These are phyloP conservation scores for Orbilia brochopaga DNA, from an alignment of 2,329 filamentous ascomycete genomes.

Conservation along the genomic window DNA sequence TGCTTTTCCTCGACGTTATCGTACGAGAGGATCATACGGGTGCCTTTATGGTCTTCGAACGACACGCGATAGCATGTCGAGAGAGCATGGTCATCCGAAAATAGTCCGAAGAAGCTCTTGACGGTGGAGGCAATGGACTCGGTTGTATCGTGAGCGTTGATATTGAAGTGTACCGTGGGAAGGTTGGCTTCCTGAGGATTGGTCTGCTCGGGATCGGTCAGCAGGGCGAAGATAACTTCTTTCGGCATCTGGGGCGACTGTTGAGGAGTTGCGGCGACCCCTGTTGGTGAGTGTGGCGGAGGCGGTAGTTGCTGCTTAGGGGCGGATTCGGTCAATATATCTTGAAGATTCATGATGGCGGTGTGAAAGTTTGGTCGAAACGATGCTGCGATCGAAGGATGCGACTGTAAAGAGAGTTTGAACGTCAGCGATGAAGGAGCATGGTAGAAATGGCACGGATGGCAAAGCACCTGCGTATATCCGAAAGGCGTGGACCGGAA, in stretches of 20 bases:
- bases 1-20: conserved; percentile 94
- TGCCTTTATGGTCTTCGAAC: conserved; percentile 89
- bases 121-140: conserved; percentile 98
- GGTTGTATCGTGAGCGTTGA: conserved; percentile 93
- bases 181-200: conserved; percentile 18
- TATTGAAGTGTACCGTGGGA: conserved; percentile 64
- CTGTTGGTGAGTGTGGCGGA: conserved; percentile 22
- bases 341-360: conserved; percentile 54
- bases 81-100: conserved; percentile 64
- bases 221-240: conserved; percentile 53
- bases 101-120: conserved; percentile 95
- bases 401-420: conserved; percentile 17
- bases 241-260: conserved; percentile 53
- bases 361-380: conserved; percentile 25
- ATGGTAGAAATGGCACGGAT: not conserved
- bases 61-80: conserved; percentile 75
- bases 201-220: conserved; percentile 51
- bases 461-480: conserved; percentile 26
- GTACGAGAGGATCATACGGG: conserved; percentile 90
- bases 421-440: conserved; percentile 11
- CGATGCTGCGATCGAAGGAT: conserved; percentile 45
- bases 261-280: conserved; percentile 48
- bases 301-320: conserved; percentile 15
- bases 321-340: conserved; percentile 52
- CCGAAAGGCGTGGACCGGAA: conserved; percentile 12